Evolutionary conservation across 345 rosid species (phyloP).

Genomic region (Eucalyptus grandis): DNA sequence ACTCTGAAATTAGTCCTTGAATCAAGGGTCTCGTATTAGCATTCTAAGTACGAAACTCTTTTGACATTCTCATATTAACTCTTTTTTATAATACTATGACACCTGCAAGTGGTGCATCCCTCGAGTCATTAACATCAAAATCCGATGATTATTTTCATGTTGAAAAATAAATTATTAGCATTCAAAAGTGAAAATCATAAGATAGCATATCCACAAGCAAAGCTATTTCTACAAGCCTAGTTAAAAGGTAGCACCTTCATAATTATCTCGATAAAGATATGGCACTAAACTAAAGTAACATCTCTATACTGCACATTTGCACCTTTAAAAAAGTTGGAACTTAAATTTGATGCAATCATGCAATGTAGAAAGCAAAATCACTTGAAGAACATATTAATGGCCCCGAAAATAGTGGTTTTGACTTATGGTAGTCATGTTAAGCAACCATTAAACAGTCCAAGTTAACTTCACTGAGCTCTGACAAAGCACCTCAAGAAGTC

Average conservation of each 20-base stretch:
- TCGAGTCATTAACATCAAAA: background rate
- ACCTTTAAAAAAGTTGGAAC: background rate
- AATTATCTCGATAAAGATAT: background rate
- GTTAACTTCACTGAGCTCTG: background rate
- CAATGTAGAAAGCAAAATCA: background rate
- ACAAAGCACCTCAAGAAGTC: background rate
- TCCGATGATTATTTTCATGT: background rate
- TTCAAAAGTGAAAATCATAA: background rate
- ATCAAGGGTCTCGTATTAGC: background rate
- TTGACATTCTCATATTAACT: background rate
- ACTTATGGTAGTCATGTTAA: background rate
- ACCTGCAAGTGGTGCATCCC: background rate
- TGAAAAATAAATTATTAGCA: background rate
- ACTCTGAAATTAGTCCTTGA: background rate
- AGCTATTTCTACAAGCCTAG: background rate
- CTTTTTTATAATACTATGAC: background rate
- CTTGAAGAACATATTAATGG: background rate
- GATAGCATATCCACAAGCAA: background rate
- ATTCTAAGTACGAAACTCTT: background rate
- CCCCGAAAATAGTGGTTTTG: background rate
- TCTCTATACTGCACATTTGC: background rate
- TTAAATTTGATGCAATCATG: background rate
- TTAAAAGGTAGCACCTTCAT: background rate
- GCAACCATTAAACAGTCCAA: background rate
- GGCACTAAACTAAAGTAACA: background rate